Evolutionary conservation across 2,329 filamentous ascomycete genomes (phyloP).

Genomic region (Zasmidium cellare): DNA sequence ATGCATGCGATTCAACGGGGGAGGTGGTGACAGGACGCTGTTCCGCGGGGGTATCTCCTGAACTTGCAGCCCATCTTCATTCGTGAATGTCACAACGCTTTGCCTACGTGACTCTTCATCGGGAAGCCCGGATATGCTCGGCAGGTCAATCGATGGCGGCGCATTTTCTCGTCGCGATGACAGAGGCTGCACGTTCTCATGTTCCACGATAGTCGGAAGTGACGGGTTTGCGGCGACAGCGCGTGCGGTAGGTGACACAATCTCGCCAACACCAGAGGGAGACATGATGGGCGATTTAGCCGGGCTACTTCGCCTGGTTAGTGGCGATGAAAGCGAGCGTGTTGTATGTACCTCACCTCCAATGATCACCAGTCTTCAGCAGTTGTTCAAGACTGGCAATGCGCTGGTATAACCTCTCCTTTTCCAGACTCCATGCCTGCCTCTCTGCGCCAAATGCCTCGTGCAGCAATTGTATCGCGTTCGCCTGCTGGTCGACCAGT

Average conservation of each 20-base stretch:
- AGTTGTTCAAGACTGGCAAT: constrained; percentile 37
- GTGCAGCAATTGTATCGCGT: constrained; percentile 33
- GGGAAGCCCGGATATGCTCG: constrained; percentile 15
- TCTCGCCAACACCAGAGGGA: constrained; percentile 22
- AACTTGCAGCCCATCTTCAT: constrained; percentile 26
- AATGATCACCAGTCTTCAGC: constrained; percentile 34
- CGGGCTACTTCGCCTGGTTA: constrained; percentile 25
- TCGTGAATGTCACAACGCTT: constrained; percentile 26
- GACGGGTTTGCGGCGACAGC: constrained; percentile 16
- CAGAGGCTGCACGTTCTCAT: constrained; percentile 30
- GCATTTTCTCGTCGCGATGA: constrained; percentile 27
- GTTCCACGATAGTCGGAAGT: constrained; percentile 36
- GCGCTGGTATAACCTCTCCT: constrained; percentile 32
- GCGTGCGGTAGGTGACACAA: constrained; percentile 24
- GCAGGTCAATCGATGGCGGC: constrained; percentile 27
- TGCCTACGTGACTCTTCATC: constrained; percentile 18
- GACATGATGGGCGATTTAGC: constrained; percentile 36
- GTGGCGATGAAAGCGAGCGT: not conserved
- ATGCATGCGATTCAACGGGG: constrained; percentile 29
- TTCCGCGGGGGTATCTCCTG: constrained; percentile 31
- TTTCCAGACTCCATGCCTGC: constrained; percentile 36
- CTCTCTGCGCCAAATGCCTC: constrained; percentile 37
- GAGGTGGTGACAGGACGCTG: constrained; percentile 31
- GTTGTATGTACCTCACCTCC: constrained; percentile 28
- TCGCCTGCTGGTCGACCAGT: constrained; percentile 36